Percentiles rank a stretch among this genome's conserved stretches.
phyloP scores from a whole-genome alignment of 2,329 filamentous ascomycete genomes.

The Fusarium tricinctum region DNA sequence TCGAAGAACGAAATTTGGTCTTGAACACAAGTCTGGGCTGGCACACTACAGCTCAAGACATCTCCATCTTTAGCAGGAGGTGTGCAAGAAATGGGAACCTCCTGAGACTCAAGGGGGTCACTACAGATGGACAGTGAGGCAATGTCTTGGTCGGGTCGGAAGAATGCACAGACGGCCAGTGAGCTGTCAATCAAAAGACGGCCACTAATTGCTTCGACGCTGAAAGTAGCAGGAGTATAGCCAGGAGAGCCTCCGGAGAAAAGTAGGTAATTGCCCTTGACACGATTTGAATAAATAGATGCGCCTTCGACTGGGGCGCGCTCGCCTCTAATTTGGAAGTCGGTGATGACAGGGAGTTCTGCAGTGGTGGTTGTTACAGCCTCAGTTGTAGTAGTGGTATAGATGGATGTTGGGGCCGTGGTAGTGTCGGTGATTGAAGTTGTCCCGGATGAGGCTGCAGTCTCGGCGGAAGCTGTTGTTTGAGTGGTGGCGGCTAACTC shows the following conservation, averaged over 20 bases:
- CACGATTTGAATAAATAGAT: not conserved
- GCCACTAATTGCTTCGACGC: not conserved
- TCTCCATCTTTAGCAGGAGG: not conserved
- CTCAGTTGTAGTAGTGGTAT: not conserved
- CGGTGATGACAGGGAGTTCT: not conserved
- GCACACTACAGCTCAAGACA: slow-evolving; percentile 1
- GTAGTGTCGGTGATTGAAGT: not conserved
- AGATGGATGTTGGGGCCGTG: not conserved
- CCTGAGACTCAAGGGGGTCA: not conserved
- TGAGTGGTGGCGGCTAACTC: too few species aligned
- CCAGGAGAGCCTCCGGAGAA: not conserved
- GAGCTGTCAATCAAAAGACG: not conserved
- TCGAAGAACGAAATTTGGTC: not conserved
- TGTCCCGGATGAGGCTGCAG: not conserved
- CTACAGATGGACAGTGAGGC: not conserved
- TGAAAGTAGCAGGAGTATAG: not conserved
- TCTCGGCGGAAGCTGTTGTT: not conserved
- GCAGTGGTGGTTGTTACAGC: not conserved
- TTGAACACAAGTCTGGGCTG: not conserved
- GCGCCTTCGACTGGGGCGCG: not conserved
- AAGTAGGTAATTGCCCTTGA: not conserved
- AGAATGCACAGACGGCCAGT: not conserved
- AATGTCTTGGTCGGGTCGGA: not conserved
- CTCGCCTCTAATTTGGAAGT: not conserved
- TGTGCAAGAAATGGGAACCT: not conserved